Evolutionary conservation across 352 stramenopile species (phyloP).

Genomic region (Phytophthora cactorum): DNA sequence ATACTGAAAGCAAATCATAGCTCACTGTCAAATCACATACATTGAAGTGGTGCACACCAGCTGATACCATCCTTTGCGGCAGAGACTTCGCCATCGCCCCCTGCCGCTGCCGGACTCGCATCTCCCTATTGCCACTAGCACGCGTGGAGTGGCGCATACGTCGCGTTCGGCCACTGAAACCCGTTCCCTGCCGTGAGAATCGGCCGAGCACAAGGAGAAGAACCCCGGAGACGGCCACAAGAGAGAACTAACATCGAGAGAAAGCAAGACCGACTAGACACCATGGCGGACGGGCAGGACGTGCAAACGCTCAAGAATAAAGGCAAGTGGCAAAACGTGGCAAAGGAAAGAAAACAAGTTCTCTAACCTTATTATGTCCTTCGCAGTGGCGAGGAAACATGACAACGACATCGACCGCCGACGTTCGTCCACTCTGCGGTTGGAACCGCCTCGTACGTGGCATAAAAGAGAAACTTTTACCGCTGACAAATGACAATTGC

Average conservation of each 20-base stretch:
- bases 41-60: constrained; percentile 18
- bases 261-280: not conserved
- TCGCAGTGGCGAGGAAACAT: constrained; percentile 61
- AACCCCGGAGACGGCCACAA: not conserved
- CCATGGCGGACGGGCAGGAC: constrained; percentile 48
- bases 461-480: not conserved
- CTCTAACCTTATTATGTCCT: constrained; percentile 23
- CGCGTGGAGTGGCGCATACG: constrained; percentile 9
- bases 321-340: constrained; percentile 33
- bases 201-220: constrained; percentile 2
- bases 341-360: not conserved
- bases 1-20: not conserved
- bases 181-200: constrained; percentile 3
- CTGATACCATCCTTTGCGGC: constrained; percentile 28
- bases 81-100: constrained; percentile 28
- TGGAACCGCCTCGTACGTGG: constrained; percentile 66
- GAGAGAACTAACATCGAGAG: not conserved
- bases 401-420: constrained; percentile 68
- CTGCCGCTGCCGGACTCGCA: constrained; percentile 17
- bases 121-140: constrained; percentile 19
- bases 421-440: constrained; percentile 57
- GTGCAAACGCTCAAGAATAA: constrained; percentile 68
- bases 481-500: not conserved
- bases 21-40: constrained; percentile 10
- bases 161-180: constrained; percentile 13